Base-by-base conservation (phyloP, 805 yeast species). In the Metschnikowia shivogae region DNA sequence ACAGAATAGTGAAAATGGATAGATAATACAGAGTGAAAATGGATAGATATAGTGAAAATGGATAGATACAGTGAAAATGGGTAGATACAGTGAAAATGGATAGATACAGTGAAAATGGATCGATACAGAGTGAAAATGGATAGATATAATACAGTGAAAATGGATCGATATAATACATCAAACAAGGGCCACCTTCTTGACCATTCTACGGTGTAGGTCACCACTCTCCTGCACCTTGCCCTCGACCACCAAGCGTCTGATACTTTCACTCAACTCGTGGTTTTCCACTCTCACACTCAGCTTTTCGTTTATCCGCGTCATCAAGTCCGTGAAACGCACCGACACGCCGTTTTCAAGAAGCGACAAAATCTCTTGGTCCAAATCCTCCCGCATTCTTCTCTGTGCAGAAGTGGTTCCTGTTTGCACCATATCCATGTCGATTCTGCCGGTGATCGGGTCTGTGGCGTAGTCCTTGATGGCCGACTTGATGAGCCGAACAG, bases 391-490 rank as follows among this genome's bases (percentile, higher is more conserved):
- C 61, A 83, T 63, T 56, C 81, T 77, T 64, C 96, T 76, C 63
- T 90, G 96, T 3, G 92, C 87, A 1, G 87, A 76, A 0, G 97
- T 86, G 38, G 90, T 89, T 39, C 98, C 99, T 0, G 98, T 93
- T 68, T 92, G 97, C 26, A 93, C 90, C 62, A 93, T 73, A 63
- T 89, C 97, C 97, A 93, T 89, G 62, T 93, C 99, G 54, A 93
- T 93, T 58, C 93, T 80, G 27, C 99, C 99, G 0, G 99, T 92
- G 30, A 84, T 73, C 20, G 99, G 99, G 68, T 93, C 99, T 3
- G 97, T 93, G 12, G 99, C 99, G 63, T 93, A 93, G 53, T 93
- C 98, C 63, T 93, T 93, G 53, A 93, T 87, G 11, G 99, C 99
- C 3, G 95, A 80, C 56, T 86, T 82, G 61, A 92, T 93, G 54